Conservation (phyloP, 208 protist genomes). For the Acanthamoeba culbertsoni region DNA sequence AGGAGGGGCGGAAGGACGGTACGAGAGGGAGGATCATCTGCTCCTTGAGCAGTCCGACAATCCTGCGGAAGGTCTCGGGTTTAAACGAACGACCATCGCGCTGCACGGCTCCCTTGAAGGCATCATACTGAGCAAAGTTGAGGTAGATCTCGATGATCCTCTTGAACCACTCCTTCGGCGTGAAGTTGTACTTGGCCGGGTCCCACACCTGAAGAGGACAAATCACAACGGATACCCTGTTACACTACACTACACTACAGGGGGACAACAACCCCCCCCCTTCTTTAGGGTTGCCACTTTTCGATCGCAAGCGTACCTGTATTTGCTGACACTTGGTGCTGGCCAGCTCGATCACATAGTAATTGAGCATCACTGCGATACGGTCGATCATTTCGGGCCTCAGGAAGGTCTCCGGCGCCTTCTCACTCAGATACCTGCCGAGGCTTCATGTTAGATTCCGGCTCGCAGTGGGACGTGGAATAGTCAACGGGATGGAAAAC, state of each 20-base stretch:
- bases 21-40: conserved; percentile 30
- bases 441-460: too few relatives aligned
- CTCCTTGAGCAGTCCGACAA: conserved; percentile 62
- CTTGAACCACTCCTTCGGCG: conserved; percentile 49
- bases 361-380: conserved; percentile 79
- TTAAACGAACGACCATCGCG: conserved; percentile 69
- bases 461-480: too few relatives aligned
- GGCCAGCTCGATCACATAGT: conserved; percentile 72
- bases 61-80: conserved; percentile 26
- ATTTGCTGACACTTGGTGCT: conserved; percentile 76
- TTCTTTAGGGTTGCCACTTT: too few relatives aligned
- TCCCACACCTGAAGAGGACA: neutral
- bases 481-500: too few relatives aligned
- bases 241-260: too few relatives aligned
- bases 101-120: conserved; percentile 52
- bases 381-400: conserved; percentile 77
- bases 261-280: neutral
- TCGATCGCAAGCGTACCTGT: too few relatives aligned
- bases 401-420: conserved; percentile 69
- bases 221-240: too few relatives aligned
- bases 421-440: conserved; percentile 6
- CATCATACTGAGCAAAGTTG: conserved; percentile 38
- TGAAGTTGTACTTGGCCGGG: conserved; percentile 56
- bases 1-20: neutral
- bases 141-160: conserved; percentile 71